phyloP scores from a whole-genome alignment of 208 protist species.

The Trichomonas tenax region DNA sequence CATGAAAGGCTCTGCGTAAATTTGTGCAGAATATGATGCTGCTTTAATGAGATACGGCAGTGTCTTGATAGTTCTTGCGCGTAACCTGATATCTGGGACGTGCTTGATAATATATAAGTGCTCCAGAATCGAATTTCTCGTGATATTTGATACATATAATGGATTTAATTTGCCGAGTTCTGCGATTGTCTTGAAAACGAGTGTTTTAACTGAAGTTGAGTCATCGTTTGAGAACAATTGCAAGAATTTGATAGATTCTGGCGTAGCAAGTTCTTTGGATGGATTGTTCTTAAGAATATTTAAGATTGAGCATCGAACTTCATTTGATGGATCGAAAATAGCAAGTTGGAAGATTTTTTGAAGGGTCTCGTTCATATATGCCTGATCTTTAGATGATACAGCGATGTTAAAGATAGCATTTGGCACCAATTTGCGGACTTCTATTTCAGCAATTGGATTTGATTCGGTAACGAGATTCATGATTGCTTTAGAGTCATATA shows the following conservation, averaged over 20 bases:
- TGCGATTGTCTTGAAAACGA: background rate
- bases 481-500: background rate
- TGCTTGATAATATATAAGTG: background rate
- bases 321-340: background rate
- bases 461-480: background rate
- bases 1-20: background rate
- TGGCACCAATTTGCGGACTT: background rate
- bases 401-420: background rate
- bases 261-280: background rate
- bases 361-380: background rate
- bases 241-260: background rate
- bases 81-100: background rate
- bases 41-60: background rate
- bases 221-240: background rate
- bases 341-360: background rate
- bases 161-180: background rate
- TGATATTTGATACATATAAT: background rate
- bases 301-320: background rate
- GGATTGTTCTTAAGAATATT: background rate
- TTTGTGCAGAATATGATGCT: background rate
- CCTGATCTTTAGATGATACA: background rate
- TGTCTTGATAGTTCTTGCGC: background rate
- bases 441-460: background rate
- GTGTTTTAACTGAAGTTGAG: background rate
- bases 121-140: background rate